Conservation (phyloP, 352 stramenopile genomes). For the Phytophthora meadii region DNA sequence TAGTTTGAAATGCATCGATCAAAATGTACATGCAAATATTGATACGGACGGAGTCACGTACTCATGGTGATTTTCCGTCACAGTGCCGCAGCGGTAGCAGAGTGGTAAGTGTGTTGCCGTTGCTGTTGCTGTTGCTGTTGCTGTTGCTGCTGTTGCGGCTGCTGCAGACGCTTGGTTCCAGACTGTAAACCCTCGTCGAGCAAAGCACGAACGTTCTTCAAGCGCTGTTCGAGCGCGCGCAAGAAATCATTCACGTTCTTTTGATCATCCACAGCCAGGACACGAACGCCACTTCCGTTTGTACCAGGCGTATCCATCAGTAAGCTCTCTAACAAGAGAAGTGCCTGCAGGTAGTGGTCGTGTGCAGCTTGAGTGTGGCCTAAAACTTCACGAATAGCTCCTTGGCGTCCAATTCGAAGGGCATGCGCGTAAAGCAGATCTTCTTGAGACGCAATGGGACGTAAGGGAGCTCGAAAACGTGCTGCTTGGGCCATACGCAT, state of each 20-base stretch:
- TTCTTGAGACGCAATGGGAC: constrained; percentile 52
- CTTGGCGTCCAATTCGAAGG: constrained; percentile 67
- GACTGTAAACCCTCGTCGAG: constrained; percentile 27
- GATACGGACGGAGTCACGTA: constrained; percentile 24
- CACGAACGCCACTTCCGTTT: constrained; percentile 6
- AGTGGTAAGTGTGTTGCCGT: constrained; percentile 19
- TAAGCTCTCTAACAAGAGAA: constrained; percentile 70
- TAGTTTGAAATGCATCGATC: constrained; percentile 31
- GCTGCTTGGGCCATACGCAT: constrained; percentile 45
- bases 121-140: constrained; percentile 11
- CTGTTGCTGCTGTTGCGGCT: constrained; percentile 20
- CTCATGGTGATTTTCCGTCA: constrained; percentile 22
- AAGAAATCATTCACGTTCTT: constrained; percentile 61
- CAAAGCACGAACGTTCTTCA: constrained; percentile 54
- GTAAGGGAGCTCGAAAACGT: constrained; percentile 12
- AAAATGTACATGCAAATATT: constrained; percentile 41
- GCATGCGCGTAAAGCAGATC: constrained; percentile 72
- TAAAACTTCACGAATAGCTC: constrained; percentile 73
- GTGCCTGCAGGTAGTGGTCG: constrained; percentile 66
- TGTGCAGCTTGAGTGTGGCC: constrained; percentile 61
- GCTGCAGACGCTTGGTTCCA: constrained; percentile 21
- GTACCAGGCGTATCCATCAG: constrained; percentile 48
- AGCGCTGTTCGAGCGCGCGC: constrained; percentile 54
- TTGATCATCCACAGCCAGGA: constrained; percentile 55
- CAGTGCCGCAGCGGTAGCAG: constrained; percentile 23